phyloP scores from a whole-genome alignment of 2,329 filamentous ascomycete genomes.

The Ambrosiella cleistominuta region DNA sequence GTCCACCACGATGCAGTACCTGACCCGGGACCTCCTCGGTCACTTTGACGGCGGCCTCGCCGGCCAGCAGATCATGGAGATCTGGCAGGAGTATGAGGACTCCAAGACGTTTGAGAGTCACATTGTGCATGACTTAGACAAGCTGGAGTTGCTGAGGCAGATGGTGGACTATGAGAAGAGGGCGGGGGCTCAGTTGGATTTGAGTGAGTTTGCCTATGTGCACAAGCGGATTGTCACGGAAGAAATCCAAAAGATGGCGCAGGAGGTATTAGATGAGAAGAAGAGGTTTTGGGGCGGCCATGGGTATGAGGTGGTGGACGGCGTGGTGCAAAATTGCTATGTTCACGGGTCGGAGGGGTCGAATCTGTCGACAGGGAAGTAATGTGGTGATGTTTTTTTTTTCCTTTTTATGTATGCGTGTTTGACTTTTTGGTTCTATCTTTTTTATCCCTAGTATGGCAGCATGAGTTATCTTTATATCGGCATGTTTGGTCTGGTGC shows the following conservation, averaged over 20 bases:
- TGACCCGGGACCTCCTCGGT: slow-evolving; percentile 55
- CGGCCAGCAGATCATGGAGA: slow-evolving; percentile 52
- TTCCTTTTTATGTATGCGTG: not conserved
- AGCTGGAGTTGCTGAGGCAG: slow-evolving; percentile 85
- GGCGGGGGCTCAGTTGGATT: slow-evolving; percentile 46
- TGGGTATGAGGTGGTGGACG: not conserved
- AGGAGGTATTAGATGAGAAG: slow-evolving; percentile 59
- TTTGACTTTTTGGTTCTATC: not conserved
- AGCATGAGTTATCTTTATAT: no score
- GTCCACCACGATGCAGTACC: slow-evolving; percentile 78
- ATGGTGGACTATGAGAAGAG: slow-evolving; percentile 90
- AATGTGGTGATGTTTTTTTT: not conserved
- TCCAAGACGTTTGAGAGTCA: slow-evolving; percentile 63
- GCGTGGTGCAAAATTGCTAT: not conserved
- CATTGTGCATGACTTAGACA: slow-evolving; percentile 94
- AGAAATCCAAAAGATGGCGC: slow-evolving; percentile 67
- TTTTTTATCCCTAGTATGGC: not conserved
- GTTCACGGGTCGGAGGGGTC: not conserved
- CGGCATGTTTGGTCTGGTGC: no score
- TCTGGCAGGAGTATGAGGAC: slow-evolving; percentile 96
- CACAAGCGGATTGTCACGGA: slow-evolving; percentile 52
- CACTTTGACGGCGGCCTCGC: slow-evolving; percentile 52
- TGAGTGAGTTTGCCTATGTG: slow-evolving; percentile 77
- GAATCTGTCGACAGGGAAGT: not conserved
- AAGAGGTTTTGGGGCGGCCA: slow-evolving; percentile 47